Conservation (phyloP, 2,329 filamentous ascomycete species). For the Microsporum canis region DNA sequence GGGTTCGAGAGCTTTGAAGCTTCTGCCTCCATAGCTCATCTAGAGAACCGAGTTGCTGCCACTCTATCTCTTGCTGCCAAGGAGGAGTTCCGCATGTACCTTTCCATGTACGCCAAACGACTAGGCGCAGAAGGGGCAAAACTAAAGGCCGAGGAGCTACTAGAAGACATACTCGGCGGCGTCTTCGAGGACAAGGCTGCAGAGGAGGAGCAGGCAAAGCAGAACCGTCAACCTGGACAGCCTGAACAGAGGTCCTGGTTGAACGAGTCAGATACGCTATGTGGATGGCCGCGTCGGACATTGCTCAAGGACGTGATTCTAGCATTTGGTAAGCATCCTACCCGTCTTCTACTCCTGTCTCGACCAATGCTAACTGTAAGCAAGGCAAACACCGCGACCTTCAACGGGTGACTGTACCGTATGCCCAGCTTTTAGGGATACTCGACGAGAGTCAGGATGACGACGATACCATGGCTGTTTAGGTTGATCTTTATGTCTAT, state of each 20-base stretch:
- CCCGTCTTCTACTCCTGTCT: conserved; percentile 9
- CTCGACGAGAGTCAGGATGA: conserved; percentile 24
- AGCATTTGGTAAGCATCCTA: conserved; percentile 62
- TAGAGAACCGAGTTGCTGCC: conserved; percentile 89
- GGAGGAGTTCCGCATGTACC: conserved; percentile 86
- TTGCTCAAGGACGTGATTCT: conserved; percentile 82
- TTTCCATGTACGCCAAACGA: conserved; percentile 97
- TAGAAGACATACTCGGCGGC: conserved; percentile 69
- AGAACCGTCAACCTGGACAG: conserved; percentile 4
- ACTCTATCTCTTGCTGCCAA: conserved; percentile 72
- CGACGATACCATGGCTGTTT: conserved; percentile 12
- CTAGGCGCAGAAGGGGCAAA: conserved; percentile 80
- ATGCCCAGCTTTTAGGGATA: conserved; percentile 66
- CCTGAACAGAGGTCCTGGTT: conserved; percentile 48
- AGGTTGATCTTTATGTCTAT: not conserved
- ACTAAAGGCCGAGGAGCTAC: conserved; percentile 82
- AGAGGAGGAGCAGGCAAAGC: conserved; percentile 27
- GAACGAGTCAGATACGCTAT: conserved; percentile 59
- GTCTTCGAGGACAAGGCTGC: conserved; percentile 47
- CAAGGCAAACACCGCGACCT: conserved; percentile 89
- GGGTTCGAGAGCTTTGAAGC: conserved; percentile 89
- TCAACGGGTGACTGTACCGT: conserved; percentile 88
- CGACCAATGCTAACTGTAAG: conserved; percentile 24
- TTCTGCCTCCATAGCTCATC: conserved; percentile 79
- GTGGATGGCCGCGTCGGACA: conserved; percentile 82